phyloP scores from a whole-genome alignment of 1,284 basidiomycete species.

The Amylostereum areolatum region DNA sequence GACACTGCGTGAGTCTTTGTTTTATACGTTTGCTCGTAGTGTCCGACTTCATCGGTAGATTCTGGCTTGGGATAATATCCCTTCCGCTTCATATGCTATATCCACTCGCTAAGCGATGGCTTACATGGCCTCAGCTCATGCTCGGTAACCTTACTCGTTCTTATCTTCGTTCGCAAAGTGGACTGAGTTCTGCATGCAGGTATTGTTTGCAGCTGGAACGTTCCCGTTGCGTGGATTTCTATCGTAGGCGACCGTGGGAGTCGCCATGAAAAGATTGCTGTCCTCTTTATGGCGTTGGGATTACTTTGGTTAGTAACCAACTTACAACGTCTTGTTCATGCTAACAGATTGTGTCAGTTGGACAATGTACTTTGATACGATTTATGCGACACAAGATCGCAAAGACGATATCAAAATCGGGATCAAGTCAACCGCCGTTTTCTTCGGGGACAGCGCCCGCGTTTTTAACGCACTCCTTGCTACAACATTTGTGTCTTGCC shows the following conservation, averaged over 20 bases:
- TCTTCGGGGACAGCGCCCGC: conserved; percentile 31
- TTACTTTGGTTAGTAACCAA: conserved; percentile 14
- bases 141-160: conserved; percentile 30
- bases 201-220: conserved; percentile 8
- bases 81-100: conserved; percentile 34
- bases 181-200: conserved; percentile 18
- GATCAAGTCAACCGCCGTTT: conserved; percentile 39
- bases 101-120: conserved; percentile 36
- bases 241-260: not conserved
- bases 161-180: not conserved
- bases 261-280: not conserved
- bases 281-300: conserved; percentile 4
- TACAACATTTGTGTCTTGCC: conserved; percentile 25
- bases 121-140: conserved; percentile 60
- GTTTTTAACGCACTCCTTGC: conserved; percentile 32
- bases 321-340: not conserved
- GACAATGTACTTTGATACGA: conserved; percentile 39
- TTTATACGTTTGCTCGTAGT: not conserved
- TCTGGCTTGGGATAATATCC: conserved; percentile 32
- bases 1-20: not conserved
- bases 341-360: conserved; percentile 20
- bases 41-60: conserved; percentile 18
- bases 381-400: conserved; percentile 43
- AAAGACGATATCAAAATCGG: conserved; percentile 37
- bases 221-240: conserved; percentile 6